Evolutionary conservation across 139 green algal species (phyloP).

Genomic region (Coelastrella sp.): DNA sequence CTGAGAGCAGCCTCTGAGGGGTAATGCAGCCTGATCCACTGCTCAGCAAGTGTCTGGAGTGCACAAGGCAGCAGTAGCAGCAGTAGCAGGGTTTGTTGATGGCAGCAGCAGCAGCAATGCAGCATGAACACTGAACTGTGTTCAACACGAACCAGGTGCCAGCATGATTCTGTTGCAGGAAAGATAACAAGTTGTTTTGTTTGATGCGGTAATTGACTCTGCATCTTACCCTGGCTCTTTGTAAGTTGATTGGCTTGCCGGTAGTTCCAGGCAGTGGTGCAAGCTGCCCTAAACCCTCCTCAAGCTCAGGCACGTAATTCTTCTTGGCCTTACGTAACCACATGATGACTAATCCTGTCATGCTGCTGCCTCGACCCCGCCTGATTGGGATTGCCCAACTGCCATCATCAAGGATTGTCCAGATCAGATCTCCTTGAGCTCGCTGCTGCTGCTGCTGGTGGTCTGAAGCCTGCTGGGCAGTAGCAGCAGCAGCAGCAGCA

Average conservation of each 20-base stretch:
- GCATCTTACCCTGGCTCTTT: constrained; percentile 30
- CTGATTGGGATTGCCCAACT: constrained; percentile 44
- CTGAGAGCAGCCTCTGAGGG: not conserved
- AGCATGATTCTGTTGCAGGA: too few relatives aligned
- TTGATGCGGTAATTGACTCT: too few relatives aligned
- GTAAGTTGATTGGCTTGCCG: constrained; percentile 20
- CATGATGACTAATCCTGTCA: constrained; percentile 2
- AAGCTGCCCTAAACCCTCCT: not conserved
- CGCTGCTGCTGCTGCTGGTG: constrained; percentile 16
- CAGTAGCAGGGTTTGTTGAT: constrained; percentile 23
- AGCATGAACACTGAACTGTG: not conserved
- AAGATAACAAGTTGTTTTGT: too few relatives aligned
- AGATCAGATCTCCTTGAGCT: constrained; percentile 1
- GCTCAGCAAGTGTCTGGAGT: constrained; percentile 26
- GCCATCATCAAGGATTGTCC: constrained; percentile 17
- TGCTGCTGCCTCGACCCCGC: not conserved
- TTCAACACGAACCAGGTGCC: too few relatives aligned
- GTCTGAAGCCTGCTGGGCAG: constrained; percentile 11
- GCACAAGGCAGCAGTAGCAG: not conserved
- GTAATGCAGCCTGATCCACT: not conserved
- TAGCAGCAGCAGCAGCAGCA: not conserved
- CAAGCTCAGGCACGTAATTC: not conserved
- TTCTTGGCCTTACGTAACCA: not conserved
- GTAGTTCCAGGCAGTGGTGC: constrained; percentile 6
- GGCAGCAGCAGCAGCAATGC: not conserved